A percentile compares a stretch with the other conserved stretches of the same genome.
These are phyloP conservation scores for Achlya hypogyna DNA, from an alignment of 352 stramenopile species.

Conservation along the genomic window DNA sequence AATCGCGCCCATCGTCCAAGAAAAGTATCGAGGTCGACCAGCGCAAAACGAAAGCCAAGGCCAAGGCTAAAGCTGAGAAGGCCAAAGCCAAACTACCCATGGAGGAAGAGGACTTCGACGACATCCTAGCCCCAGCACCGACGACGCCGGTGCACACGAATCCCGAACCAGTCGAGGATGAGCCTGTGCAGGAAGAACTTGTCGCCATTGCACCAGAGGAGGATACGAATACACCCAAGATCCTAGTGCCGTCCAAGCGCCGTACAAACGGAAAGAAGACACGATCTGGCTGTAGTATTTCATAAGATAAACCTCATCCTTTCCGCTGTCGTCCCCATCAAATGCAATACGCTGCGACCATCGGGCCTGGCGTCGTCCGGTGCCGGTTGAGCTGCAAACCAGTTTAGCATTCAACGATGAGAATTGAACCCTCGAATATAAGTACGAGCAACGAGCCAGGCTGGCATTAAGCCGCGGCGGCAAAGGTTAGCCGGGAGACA, in stretches of 20 bases:
- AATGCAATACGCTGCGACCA: no score
- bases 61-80: constrained; percentile 12
- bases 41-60: constrained; percentile 1
- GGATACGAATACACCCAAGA: not conserved
- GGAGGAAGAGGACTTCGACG: constrained; percentile 3
- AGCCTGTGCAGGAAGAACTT: no score
- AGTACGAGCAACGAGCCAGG: no score
- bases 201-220: no score
- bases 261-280: constrained; percentile 67
- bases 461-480: not conserved
- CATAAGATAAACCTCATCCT: constrained; percentile 6
- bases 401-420: no score
- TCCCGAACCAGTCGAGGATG: no score
- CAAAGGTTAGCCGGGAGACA: not conserved
- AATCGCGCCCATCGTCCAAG: constrained; percentile 14
- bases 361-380: no score
- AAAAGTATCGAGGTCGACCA: constrained; percentile 22
- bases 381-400: no score
- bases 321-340: no score
- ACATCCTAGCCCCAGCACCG: not conserved
- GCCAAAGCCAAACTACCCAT: not conserved
- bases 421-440: no score
- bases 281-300: not conserved
- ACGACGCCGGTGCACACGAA: not conserved
- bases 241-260: constrained; percentile 34